Conservation (phyloP, 495 filamentous ascomycete genomes). For the Hapsidospora chrysogenum region DNA sequence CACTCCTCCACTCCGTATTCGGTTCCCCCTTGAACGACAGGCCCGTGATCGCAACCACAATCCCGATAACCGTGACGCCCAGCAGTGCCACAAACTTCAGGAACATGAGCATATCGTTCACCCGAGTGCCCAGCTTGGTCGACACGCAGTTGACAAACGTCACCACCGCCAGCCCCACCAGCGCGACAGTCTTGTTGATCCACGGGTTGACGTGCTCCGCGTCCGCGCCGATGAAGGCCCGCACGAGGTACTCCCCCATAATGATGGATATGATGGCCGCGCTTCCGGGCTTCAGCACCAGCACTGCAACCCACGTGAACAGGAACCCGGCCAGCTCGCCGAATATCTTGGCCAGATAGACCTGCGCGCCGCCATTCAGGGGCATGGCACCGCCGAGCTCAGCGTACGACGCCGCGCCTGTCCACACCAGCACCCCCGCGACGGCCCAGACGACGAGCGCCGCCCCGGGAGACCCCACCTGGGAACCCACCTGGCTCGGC, state of each 20-base stretch:
- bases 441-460: slow-evolving; percentile 80
- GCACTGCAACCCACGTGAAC: slow-evolving; percentile 90
- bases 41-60: slow-evolving; percentile 80
- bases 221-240: slow-evolving; percentile 26
- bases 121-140: slow-evolving; percentile 67
- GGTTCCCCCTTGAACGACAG: slow-evolving; percentile 57
- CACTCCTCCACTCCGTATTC: slow-evolving; percentile 64
- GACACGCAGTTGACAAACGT: slow-evolving; percentile 80
- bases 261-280: slow-evolving; percentile 94
- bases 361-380: slow-evolving; percentile 83
- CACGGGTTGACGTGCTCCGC: slow-evolving; percentile 48
- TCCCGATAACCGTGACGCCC: slow-evolving; percentile 72
- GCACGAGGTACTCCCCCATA: slow-evolving; percentile 61
- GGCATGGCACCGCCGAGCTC: slow-evolving; percentile 93
- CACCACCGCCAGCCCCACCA: slow-evolving; percentile 57
- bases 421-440: slow-evolving; percentile 87
- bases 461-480: slow-evolving; percentile 84
- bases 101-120: slow-evolving; percentile 88
- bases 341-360: slow-evolving; percentile 90
- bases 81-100: slow-evolving; percentile 85
- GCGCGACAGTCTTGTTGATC: slow-evolving; percentile 80
- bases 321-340: slow-evolving; percentile 83
- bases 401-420: slow-evolving; percentile 87
- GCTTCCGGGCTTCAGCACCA: slow-evolving; percentile 84
- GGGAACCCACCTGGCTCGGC: slow-evolving; percentile 82